These are phyloP conservation scores for Podospora didyma DNA, from an alignment of 495 filamentous ascomycete species.

Conservation along the genomic window DNA sequence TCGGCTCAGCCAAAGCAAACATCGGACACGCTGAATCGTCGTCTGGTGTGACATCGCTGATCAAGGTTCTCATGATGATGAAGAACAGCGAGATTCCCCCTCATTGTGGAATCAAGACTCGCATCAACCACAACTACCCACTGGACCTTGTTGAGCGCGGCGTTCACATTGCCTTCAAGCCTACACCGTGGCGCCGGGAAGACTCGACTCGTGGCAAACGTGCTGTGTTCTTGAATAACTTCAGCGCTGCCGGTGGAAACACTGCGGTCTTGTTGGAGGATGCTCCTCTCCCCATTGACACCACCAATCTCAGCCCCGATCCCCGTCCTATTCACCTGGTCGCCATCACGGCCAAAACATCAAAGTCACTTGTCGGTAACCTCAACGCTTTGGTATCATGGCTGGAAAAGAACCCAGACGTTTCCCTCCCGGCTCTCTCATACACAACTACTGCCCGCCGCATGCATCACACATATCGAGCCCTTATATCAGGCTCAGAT, in stretches of 20 bases:
- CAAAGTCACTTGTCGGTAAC: constrained; percentile 31
- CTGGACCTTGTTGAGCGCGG: constrained; percentile 3
- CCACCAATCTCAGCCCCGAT: constrained; percentile 11
- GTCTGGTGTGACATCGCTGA: constrained; percentile 64
- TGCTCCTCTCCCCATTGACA: constrained; percentile 3
- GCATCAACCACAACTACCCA: constrained; percentile 34
- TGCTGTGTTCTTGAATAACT: constrained; percentile 49
- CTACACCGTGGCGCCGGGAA: constrained; percentile 31
- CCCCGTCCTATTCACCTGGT: constrained; percentile 39
- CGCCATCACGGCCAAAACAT: constrained; percentile 44
- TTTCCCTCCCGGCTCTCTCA: constrained; percentile 44
- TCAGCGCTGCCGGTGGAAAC: constrained; percentile 54
- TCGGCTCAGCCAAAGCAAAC: constrained; percentile 74
- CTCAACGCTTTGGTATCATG: constrained; percentile 29
- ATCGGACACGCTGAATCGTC: constrained; percentile 74
- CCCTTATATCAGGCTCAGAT: constrained; percentile 23
- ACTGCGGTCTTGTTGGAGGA: constrained; percentile 52
- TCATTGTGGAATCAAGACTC: constrained; percentile 66
- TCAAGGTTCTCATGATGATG: constrained; percentile 77
- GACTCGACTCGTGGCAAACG: constrained; percentile 40
- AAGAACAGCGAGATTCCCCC: constrained; percentile 66
- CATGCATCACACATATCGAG: constrained; percentile 59
- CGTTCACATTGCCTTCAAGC: constrained; percentile 5
- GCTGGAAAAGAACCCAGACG: constrained; percentile 36
- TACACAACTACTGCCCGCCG: constrained; percentile 73